phyloP scores from a whole-genome alignment of 2,329 filamentous ascomycete species.

The Colletotrichum tabaci region DNA sequence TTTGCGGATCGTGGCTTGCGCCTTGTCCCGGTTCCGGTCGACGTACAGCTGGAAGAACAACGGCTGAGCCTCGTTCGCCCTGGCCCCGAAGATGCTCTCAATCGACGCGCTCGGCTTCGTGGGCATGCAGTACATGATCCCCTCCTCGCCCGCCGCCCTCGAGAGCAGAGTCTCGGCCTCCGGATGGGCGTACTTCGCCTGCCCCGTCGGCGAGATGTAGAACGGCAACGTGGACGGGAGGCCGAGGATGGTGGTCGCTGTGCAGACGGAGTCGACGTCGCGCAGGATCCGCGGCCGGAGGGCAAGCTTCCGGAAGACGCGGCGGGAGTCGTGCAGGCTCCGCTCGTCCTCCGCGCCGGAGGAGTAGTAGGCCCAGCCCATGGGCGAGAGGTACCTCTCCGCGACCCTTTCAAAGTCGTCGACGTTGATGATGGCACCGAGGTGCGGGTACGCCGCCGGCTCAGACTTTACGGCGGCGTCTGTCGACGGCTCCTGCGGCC shows the following conservation, averaged over 20 bases:
- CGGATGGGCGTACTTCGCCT: constrained; percentile 74
- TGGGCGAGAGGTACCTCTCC: constrained; percentile 46
- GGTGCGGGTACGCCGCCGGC: constrained; percentile 44
- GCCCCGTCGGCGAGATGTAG: constrained; percentile 75
- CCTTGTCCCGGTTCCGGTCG: constrained; percentile 67
- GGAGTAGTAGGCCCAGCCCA: constrained; percentile 78
- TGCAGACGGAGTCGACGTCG: constrained; percentile 77
- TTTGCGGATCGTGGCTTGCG: constrained; percentile 62
- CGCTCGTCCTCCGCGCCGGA: constrained; percentile 84
- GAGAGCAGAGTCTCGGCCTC: constrained; percentile 65
- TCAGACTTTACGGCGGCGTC: constrained; percentile 17
- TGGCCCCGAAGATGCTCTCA: constrained; percentile 23
- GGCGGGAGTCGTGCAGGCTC: constrained; percentile 81
- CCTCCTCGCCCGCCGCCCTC: constrained; percentile 24
- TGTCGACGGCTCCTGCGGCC: neutral
- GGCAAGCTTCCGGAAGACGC: constrained; percentile 78
- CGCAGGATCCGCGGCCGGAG: constrained; percentile 86
- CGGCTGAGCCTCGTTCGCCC: constrained; percentile 18
- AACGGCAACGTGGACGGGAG: constrained; percentile 67
- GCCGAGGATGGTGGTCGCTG: constrained; percentile 69
- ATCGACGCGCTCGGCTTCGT: constrained; percentile 28
- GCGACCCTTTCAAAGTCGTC: constrained; percentile 56
- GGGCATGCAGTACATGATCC: constrained; percentile 38
- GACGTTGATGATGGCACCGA: constrained; percentile 53
- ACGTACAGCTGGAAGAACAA: constrained; percentile 75